Evolutionary conservation across 2,329 filamentous ascomycete genomes (phyloP).

Genomic region (Xylariaceae sp.): DNA sequence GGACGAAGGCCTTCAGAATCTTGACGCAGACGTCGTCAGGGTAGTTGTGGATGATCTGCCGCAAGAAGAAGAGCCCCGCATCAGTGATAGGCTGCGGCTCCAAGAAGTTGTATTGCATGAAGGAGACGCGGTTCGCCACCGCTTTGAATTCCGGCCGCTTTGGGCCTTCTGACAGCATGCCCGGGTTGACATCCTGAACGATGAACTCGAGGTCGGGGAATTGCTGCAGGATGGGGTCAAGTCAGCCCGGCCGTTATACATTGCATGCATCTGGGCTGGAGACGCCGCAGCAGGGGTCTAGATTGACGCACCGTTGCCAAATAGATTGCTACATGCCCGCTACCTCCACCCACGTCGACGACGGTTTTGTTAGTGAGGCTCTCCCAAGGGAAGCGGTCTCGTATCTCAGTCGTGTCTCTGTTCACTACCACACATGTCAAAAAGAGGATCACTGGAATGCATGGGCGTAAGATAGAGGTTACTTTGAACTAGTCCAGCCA

Average conservation of each 20-base stretch:
- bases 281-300: not conserved
- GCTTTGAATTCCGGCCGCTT: conserved; percentile 1
- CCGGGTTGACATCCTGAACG: conserved; percentile 15
- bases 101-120: conserved; percentile 17
- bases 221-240: conserved; percentile 3
- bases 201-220: conserved; percentile 28
- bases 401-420: conserved; percentile 14
- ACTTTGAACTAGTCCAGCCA: conserved; percentile 20
- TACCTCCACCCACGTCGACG: conserved; percentile 34
- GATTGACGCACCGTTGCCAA: conserved; percentile 15
- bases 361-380: conserved; percentile 22
- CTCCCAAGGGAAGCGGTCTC: conserved; percentile 23
- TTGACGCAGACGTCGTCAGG: conserved; percentile 7
- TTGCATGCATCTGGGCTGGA: not conserved
- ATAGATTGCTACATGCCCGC: conserved; percentile 25
- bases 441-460: not conserved
- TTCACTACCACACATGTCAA: conserved; percentile 9
- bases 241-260: not conserved
- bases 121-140: conserved; percentile 7
- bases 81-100: conserved; percentile 12
- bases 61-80: conserved; percentile 13
- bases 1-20: conserved; percentile 21
- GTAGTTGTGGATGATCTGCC: conserved; percentile 20
- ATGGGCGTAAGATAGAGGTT: not conserved
- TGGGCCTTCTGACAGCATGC: conserved; percentile 18